These are phyloP conservation scores for Aspergillus cavernicola DNA, from an alignment of 495 filamentous ascomycete species.

Conservation along the genomic window DNA sequence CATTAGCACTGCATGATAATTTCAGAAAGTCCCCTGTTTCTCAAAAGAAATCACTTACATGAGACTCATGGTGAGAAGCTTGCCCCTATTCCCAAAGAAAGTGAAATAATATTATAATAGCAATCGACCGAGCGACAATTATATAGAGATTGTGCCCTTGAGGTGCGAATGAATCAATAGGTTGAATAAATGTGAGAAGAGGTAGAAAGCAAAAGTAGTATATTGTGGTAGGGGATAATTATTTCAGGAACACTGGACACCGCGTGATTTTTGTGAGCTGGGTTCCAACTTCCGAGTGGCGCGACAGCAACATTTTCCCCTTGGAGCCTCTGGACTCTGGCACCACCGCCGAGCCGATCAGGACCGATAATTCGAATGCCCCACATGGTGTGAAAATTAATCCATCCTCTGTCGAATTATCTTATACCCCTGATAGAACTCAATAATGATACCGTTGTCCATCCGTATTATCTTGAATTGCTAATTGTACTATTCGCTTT, in stretches of 20 bases:
- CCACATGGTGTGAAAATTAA: conserved; percentile 9
- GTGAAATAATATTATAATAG: not conserved
- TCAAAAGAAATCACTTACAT: not conserved
- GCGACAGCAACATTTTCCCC: conserved; percentile 30
- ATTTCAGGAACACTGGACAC: conserved; percentile 22
- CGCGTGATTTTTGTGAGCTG: conserved; percentile 19
- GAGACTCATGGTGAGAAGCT: not conserved
- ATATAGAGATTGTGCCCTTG: not conserved
- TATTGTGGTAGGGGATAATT: conserved; percentile 14
- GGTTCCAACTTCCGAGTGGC: conserved; percentile 35
- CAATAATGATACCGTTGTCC: too few relatives aligned
- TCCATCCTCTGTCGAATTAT: not conserved
- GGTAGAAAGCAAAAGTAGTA: not conserved
- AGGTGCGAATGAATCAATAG: not conserved
- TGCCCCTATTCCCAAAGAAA: not conserved
- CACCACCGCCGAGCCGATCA: conserved; percentile 40
- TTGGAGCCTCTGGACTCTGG: conserved; percentile 24
- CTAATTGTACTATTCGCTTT: too few relatives aligned
- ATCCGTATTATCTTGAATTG: too few relatives aligned
- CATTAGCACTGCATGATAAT: not conserved
- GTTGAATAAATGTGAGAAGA: not conserved
- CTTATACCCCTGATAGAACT: not conserved
- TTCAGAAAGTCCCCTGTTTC: too few relatives aligned
- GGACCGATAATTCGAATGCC: conserved; percentile 18
- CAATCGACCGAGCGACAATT: not conserved